Conservation (phyloP, 148 eudicot genomes). For the Chenopodium berlandieri region DNA sequence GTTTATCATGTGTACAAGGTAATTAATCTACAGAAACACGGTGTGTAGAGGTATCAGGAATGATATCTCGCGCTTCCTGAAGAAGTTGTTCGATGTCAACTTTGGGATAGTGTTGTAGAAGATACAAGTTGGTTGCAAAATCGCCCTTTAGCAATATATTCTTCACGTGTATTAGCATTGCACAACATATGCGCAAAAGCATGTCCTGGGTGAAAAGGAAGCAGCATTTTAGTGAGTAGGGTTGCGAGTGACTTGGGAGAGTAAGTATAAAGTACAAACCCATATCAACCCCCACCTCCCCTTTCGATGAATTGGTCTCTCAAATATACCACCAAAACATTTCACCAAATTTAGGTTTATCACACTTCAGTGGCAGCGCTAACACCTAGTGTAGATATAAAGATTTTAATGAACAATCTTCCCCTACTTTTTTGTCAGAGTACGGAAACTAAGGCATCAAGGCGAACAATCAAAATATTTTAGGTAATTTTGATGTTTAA, state of each 20-base stretch:
- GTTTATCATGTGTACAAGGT: background rate
- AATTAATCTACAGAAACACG: slow-evolving; percentile 21
- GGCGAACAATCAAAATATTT: background rate
- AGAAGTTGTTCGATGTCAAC: slow-evolving; percentile 50
- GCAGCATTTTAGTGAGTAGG: background rate
- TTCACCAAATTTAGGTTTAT: background rate
- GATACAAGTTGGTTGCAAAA: slow-evolving; percentile 56
- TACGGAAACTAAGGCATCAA: background rate
- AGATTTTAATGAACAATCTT: background rate
- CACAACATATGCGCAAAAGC: slow-evolving; percentile 64
- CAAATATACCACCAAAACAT: too few relatives aligned
- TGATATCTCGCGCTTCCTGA: slow-evolving; percentile 45
- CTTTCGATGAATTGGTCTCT: too few relatives aligned
- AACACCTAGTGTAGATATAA: background rate
- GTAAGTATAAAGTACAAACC: background rate
- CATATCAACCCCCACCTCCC: background rate
- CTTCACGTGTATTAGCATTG: slow-evolving; percentile 58
- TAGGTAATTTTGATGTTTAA: background rate
- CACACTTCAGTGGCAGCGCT: background rate
- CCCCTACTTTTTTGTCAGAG: background rate
- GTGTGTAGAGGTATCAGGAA: slow-evolving; percentile 36
- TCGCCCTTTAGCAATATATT: slow-evolving; percentile 52
- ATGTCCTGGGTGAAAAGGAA: slow-evolving; percentile 44
- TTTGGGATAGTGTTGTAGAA: slow-evolving; percentile 58
- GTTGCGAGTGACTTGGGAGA: background rate